A percentile compares a stretch with the other conserved stretches of the same genome.
phyloP scores from a whole-genome alignment of 78 protist species.

The Speleostelium caveatum region DNA sequence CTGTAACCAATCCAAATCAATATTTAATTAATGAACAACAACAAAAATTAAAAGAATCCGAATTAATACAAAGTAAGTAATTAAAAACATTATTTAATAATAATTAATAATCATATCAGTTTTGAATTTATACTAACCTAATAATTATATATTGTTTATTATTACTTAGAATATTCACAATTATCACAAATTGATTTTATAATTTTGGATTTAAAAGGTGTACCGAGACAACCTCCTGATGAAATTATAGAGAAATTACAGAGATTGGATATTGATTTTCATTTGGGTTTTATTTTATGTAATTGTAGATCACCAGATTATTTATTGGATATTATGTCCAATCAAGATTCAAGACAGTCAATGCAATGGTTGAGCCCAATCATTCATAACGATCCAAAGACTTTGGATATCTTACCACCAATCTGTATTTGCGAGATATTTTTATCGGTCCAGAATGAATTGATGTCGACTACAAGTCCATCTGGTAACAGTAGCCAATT shows the following conservation, averaged over 20 bases:
- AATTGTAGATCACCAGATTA: constrained; percentile 52
- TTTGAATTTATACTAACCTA: too few species aligned
- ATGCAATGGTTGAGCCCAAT: constrained; percentile 66
- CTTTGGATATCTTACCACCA: constrained; percentile 70
- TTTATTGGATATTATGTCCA: constrained; percentile 55
- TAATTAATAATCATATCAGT: too few species aligned
- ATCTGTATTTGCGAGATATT: constrained; percentile 54
- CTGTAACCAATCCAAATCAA: background rate
- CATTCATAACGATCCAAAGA: constrained; percentile 58
- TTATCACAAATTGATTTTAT: constrained; percentile 8
- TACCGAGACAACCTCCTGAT: constrained; percentile 56
- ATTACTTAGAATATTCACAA: constrained; percentile 5
- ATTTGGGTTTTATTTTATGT: constrained; percentile 40
- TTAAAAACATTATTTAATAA: background rate
- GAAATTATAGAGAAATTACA: constrained; percentile 43
- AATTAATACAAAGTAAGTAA: background rate
- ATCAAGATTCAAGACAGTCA: constrained; percentile 49
- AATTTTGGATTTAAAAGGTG: constrained; percentile 1
- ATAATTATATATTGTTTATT: background rate
- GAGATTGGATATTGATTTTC: constrained; percentile 41
- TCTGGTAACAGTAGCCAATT: background rate
- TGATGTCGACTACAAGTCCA: background rate
- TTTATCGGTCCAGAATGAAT: constrained; percentile 10
- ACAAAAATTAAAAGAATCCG: constrained; percentile 24
- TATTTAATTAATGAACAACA: constrained; percentile 19